Percentiles rank a stretch among this genome's conserved stretches.
These are phyloP conservation scores for Symbiotaphrina buchneri DNA, from an alignment of 495 filamentous ascomycete species.

Conservation along the genomic window DNA sequence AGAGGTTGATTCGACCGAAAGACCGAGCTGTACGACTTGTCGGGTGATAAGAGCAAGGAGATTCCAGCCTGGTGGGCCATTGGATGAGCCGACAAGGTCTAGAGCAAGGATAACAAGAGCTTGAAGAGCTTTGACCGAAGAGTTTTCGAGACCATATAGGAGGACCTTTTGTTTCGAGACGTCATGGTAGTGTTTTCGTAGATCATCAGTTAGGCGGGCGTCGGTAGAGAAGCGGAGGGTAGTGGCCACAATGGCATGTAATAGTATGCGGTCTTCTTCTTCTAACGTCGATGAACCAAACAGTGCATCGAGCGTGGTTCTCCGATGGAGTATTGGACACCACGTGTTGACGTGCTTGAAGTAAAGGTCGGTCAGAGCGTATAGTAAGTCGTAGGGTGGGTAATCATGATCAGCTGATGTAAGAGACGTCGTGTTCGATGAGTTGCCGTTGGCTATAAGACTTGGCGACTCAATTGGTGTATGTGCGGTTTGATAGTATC, in stretches of 20 bases:
- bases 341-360: constrained; percentile 83
- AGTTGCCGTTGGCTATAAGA: background rate
- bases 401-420: constrained; percentile 41
- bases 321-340: constrained; percentile 72
- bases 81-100: constrained; percentile 56
- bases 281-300: constrained; percentile 55
- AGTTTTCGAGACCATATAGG: constrained; percentile 66
- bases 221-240: constrained; percentile 67
- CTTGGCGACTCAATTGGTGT: background rate
- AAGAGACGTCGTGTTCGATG: background rate
- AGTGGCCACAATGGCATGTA: constrained; percentile 74
- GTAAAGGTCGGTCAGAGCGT: constrained; percentile 62
- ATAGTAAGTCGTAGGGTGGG: constrained; percentile 67
- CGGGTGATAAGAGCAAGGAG: constrained; percentile 69
- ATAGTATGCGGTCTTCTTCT: constrained; percentile 57
- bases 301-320: constrained; percentile 57
- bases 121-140: constrained; percentile 68
- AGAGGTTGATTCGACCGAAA: constrained; percentile 60
- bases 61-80: constrained; percentile 76
- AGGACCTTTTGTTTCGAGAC: constrained; percentile 69
- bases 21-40: constrained; percentile 62
- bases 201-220: constrained; percentile 41
- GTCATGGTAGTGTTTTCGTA: constrained; percentile 48
- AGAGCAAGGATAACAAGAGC: constrained; percentile 66
- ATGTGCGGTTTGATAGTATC: background rate